Base-by-base conservation (phyloP, 768 basidiomycete genomes). In the Phaeotremella fagi region DNA sequence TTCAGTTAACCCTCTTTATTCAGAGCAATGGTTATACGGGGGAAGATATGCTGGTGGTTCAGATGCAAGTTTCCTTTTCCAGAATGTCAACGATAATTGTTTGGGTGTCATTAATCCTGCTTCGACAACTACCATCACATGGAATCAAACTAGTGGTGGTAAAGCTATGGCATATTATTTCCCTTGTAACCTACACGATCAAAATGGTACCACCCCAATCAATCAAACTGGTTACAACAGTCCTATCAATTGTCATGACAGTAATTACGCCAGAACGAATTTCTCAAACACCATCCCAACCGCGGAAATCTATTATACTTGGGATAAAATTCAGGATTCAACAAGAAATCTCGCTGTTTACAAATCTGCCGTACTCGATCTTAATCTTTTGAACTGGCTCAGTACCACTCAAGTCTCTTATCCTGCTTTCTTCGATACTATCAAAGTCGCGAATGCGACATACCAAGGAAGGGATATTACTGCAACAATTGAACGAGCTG, bases 11-110 rank as follows among this genome's bases (percentile, higher is more conserved):
- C 95, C 95, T 3, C 79, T 99, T 3, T 83, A 86, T 61, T 81
- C 81, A 24, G 84, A 85, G 26, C 76, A 77, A 6, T 97, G 85
- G 83, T 79, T 82, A 61, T 81, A 89, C 0, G n/a, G n/a, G n/a
- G n/a, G n/a, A n/a, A n/a, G n/a, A n/a, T n/a, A n/a, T n/a, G n/a
- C n/a, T n/a, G 85, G 83, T 2, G 87, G 90, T 26, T 88, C 87
- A 70, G 95, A 99, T 65, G 86, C 87, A 12, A 88, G 86, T 27
- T 97, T 99, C 77, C 71, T 99, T 67, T 99, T 98, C 78, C 95
- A 99, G 77, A 89, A 83, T 42, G 84, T 85, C 63, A 91, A 91
- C 75, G 78, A 87, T 66, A 81, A 87, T 53, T 99, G 95, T 70
- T 76, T 82, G 23, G 82, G 82, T 6, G 65, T 90, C 69, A 85